Evolutionary conservation across 371 early-diverging fungal genomes (phyloP), one percentile per base, ranked within the genome.

Genomic region (Mucor saturninus): DNA sequence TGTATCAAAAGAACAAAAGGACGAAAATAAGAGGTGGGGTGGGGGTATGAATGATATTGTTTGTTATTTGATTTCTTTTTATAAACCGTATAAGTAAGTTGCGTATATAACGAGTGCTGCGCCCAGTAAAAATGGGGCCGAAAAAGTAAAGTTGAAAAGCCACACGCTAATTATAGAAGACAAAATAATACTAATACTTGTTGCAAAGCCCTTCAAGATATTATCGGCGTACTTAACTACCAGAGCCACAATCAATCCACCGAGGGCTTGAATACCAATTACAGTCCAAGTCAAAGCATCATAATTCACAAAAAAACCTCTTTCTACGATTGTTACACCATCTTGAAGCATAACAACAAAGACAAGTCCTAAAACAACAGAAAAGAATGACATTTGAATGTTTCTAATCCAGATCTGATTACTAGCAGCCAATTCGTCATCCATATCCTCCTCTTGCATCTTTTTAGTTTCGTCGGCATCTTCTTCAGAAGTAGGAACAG

Each of bases 221-320:
- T 96, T 97, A 72, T 97, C 97, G 0, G 98, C 97, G 69, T 95
- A 94, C 78, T 95, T 94, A 54, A 98, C 96, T 0, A 98, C 97
- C 8, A 98, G 66, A 0, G 96, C 96, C 2, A 97, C 98, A 60
- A 98, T 87, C 15, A 98, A 74, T 1, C 98, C 98, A 42, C 98
- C 98, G 4, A 89, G 68, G 0, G 98, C 95, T 76, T 97, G 97
- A 64, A 88, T 89, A 5, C 79, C 67, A 60, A 98, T 96, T 6
- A 94, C 95, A 4, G 72, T 72, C 74, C 85, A 85, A 1, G 96
- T 92, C 76, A 93, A 83, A 13, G 56, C 42, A 35, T 80, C 92
- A 75, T 97, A 98, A 30, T 94, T 94, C 49, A 85, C 83, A 79
- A 96, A 95, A 80, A 97, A 95, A 4, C 98, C 98, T 55, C 83